phyloP scores from a whole-genome alignment of 2,329 filamentous ascomycete genomes.

The Drechslera avenae region DNA sequence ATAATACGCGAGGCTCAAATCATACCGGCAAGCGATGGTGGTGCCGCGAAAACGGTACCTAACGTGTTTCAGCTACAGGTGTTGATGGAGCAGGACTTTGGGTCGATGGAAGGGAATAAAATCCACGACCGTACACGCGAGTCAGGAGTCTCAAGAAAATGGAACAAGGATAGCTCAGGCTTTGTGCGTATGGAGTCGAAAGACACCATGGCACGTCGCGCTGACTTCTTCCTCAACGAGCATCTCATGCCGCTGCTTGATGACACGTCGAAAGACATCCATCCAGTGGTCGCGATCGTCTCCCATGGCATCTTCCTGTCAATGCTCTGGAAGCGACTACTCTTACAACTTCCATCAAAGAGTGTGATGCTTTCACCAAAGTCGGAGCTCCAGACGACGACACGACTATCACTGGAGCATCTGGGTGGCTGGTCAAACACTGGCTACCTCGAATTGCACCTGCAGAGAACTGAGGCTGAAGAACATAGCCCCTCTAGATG shows the following conservation, averaged over 20 bases:
- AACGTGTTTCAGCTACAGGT: slow-evolving; percentile 32
- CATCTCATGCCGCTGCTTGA: slow-evolving; percentile 65
- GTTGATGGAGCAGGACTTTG: slow-evolving; percentile 76
- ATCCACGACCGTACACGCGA: slow-evolving; percentile 53
- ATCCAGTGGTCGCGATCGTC: slow-evolving; percentile 67
- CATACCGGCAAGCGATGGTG: neutral
- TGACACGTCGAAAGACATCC: slow-evolving; percentile 25
- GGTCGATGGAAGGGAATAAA: slow-evolving; percentile 69
- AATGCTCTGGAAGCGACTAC: slow-evolving; percentile 67
- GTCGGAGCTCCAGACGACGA: slow-evolving; percentile 49
- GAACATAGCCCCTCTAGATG: neutral
- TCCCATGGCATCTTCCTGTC: slow-evolving; percentile 84
- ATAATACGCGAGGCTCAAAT: slow-evolving; percentile 65
- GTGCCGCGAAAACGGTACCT: slow-evolving; percentile 15
- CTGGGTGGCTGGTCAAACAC: slow-evolving; percentile 70
- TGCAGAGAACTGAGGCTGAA: slow-evolving; percentile 23
- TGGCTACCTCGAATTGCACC: slow-evolving; percentile 61
- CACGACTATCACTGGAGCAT: slow-evolving; percentile 55
- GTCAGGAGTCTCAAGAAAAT: slow-evolving; percentile 3
- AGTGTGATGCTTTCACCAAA: slow-evolving; percentile 54
- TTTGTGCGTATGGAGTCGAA: slow-evolving; percentile 69
- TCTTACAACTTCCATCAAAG: slow-evolving; percentile 58
- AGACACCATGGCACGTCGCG: slow-evolving; percentile 68
- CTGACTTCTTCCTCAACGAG: slow-evolving; percentile 68
- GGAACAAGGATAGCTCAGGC: slow-evolving; percentile 46